Percentiles rank a stretch among this genome's conserved stretches.
phyloP scores from a whole-genome alignment of 345 rosid species.

The Microcos paniculata region DNA sequence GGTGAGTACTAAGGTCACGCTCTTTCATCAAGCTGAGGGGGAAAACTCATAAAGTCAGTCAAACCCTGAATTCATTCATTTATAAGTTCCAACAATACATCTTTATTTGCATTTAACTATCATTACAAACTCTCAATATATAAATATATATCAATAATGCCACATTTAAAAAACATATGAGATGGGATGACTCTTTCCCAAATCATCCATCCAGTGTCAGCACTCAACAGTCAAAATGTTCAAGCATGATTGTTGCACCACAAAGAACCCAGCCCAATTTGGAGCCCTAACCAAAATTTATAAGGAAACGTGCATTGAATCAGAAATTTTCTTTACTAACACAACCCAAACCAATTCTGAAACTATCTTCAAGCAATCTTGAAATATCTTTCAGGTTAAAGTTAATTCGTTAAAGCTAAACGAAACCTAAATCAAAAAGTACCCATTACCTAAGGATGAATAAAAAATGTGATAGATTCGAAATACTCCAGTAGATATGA shows the following conservation, averaged over 20 bases:
- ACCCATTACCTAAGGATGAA: neutral
- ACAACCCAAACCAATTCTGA: neutral
- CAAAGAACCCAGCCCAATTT: too few relatives aligned
- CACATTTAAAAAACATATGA: neutral
- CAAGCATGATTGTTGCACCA: too few relatives aligned
- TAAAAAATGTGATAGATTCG: neutral
- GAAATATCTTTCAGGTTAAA: neutral
- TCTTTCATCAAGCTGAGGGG: constrained; percentile 58
- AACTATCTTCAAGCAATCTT: neutral
- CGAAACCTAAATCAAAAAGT: neutral
- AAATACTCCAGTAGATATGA: neutral
- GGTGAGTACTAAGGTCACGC: constrained; percentile 42
- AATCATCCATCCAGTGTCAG: neutral
- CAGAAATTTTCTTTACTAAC: neutral
- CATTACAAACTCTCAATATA: neutral
- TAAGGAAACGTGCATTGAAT: neutral
- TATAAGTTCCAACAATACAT: neutral
- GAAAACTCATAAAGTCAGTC: neutral
- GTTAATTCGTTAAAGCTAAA: neutral
- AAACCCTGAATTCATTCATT: neutral
- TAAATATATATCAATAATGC: neutral
- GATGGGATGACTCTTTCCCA: neutral
- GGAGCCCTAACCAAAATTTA: too few relatives aligned
- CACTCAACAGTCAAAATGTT: too few relatives aligned
- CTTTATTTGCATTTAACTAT: neutral